Conservation (phyloP, 108 stramenopile species). For the Fragilaria crotonensis region DNA sequence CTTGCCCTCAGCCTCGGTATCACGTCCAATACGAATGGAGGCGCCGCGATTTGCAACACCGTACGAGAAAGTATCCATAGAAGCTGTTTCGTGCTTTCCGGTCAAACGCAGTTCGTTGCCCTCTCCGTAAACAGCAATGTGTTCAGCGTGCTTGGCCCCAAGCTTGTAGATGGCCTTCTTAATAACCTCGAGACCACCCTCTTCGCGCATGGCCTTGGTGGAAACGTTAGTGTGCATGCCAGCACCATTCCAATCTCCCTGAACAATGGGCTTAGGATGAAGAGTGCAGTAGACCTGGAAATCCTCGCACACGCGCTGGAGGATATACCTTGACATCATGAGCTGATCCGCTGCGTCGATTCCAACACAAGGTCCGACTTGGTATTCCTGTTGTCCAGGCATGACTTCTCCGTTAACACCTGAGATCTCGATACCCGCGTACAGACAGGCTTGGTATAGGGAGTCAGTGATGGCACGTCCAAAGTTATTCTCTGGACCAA, state of each 20-base stretch:
- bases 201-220: constrained; percentile 93
- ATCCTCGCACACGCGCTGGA: constrained; percentile 95
- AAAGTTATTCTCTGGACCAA: constrained; percentile 90
- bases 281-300: constrained; percentile 94
- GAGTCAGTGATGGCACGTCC: constrained; percentile 92
- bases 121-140: constrained; percentile 96
- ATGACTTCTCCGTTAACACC: constrained; percentile 99
- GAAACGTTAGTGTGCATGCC: constrained; percentile 98
- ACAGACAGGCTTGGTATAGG: constrained; percentile 93
- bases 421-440: constrained; percentile 91
- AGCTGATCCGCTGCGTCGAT: constrained; percentile 98
- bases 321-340: constrained; percentile 94
- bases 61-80: constrained; percentile 86
- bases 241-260: constrained; percentile 99
- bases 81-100: constrained; percentile 93
- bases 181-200: constrained; percentile 88
- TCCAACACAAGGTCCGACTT: constrained; percentile 97
- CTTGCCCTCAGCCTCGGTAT: constrained; percentile 81
- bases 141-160: constrained; percentile 89
- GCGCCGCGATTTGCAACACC: constrained; percentile 98
- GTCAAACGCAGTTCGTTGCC: constrained; percentile 97
- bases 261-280: constrained; percentile 96
- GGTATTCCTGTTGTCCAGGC: constrained; percentile 98
- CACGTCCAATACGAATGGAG: constrained; percentile 91
- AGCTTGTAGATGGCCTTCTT: constrained; percentile 96